Percentiles rank a stretch among this genome's conserved stretches.
phyloP scores from a whole-genome alignment of 768 basidiomycete species.

The Mrakia blollopis region DNA sequence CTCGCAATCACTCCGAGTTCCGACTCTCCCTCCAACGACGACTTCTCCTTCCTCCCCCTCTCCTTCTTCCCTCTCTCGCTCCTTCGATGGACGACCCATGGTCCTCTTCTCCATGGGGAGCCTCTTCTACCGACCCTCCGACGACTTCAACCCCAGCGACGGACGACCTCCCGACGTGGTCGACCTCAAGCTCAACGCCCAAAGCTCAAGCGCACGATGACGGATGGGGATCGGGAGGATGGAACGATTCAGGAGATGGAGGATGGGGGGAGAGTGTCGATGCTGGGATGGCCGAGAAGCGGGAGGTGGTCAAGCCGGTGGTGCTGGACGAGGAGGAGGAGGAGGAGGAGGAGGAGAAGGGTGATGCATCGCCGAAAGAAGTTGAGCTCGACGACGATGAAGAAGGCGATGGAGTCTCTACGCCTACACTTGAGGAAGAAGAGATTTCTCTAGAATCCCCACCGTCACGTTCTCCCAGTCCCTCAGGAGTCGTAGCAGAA shows the following conservation, averaged over 20 bases:
- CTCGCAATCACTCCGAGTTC: too few relatives aligned
- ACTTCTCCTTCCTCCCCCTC: too few relatives aligned
- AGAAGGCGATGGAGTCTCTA: background rate
- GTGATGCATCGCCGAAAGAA: background rate
- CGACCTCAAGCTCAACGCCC: background rate
- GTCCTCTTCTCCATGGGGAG: conserved; percentile 1
- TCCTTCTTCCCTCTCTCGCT: background rate
- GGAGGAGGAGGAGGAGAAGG: background rate
- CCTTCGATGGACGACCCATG: conserved; percentile 1
- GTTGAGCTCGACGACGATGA: background rate
- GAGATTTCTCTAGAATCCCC: background rate
- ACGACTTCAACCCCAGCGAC: too few relatives aligned
- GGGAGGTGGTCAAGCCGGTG: too few relatives aligned
- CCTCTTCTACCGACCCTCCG: background rate
- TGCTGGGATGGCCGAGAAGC: too few relatives aligned
- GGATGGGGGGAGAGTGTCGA: background rate
- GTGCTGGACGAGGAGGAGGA: background rate
- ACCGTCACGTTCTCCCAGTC: too few relatives aligned
- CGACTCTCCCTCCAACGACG: background rate
- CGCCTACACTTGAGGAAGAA: too few relatives aligned
- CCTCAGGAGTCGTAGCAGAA: background rate
- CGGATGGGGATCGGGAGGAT: background rate
- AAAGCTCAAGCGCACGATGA: background rate
- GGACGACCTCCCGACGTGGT: conserved; percentile 7
- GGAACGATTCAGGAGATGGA: background rate